Base-by-base conservation (phyloP, 352 stramenopile genomes). In the Phytophthora pisi region DNA sequence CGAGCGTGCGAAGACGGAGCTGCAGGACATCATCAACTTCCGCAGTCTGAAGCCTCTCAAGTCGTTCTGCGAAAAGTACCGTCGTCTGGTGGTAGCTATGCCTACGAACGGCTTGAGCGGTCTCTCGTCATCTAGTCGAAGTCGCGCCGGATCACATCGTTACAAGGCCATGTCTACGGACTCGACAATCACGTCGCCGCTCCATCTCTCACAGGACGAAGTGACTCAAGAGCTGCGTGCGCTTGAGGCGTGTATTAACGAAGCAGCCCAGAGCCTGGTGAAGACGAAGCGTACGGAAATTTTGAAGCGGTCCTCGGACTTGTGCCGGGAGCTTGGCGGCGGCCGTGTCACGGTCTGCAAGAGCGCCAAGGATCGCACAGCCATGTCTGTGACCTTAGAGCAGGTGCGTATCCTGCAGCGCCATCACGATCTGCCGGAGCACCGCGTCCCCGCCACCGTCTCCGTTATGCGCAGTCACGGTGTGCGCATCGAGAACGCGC, bases 331-430 rank as follows among this genome's bases (percentile, higher is more conserved):
- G 52, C 68, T 99, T 4, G 92, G 95, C 20, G 96, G 87, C 31
- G 96, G 94, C 1, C 92, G 93, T 46, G 86, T 98, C 16, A 98
- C 98, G 0, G 97, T 98, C 51, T 99, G 97, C 70, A 99, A 99
- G 68, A 98, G 87, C 74, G 97, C 96, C 15, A 99, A 99, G 74
- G 97, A 99, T 79, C 89, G 97, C 45, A 99, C 97, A 38, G 96
- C 94, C 50, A 99, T 99, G 97, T 97, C 97, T 18, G 91, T 99
- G 26, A 99, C 96, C 26, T 89, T 98, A 30, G 97, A 99, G 71
- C 91, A 99, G 66, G 92, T 93, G 30, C 87, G 88, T 28, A 94
- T 96, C 31, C 56, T 96, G 74, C 82, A 91, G 51, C 84, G 83
- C 28, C 88, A 95, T 68, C 89, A 96, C 63, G 88, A 93, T 51